These are phyloP conservation scores for Ascoidea tarda DNA, from an alignment of 805 yeast species.

Conservation along the genomic window DNA sequence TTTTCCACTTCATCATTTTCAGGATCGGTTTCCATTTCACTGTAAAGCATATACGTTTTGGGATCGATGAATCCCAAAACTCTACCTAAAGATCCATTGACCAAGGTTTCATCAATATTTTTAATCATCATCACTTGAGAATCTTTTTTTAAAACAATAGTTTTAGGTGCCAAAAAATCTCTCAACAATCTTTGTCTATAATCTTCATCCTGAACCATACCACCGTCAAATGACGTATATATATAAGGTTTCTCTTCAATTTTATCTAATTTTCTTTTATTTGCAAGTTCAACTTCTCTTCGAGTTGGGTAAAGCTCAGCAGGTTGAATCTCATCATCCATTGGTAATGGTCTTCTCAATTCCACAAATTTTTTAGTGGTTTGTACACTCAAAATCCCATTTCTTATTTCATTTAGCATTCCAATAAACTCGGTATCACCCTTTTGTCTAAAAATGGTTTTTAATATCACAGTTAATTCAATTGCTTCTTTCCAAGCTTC, in stretches of 20 bases:
- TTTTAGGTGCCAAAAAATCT: slow-evolving; percentile 57
- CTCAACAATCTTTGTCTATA: slow-evolving; percentile 28
- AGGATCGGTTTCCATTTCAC: slow-evolving; percentile 12
- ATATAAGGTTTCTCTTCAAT: slow-evolving; percentile 31
- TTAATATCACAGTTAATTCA: slow-evolving; percentile 51
- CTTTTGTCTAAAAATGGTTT: slow-evolving; percentile 77
- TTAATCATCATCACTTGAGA: slow-evolving; percentile 94
- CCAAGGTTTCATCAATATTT: slow-evolving; percentile 62
- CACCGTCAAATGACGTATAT: slow-evolving; percentile 34
- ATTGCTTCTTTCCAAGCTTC: slow-evolving; percentile 53
- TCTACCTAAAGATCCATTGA: slow-evolving; percentile 84
- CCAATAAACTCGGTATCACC: slow-evolving; percentile 66
- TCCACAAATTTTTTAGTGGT: slow-evolving; percentile 33
- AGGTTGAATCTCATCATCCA: slow-evolving; percentile 71
- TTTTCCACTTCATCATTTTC: slow-evolving; percentile 4
- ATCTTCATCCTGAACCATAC: slow-evolving; percentile 14
- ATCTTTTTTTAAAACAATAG: slow-evolving; percentile 54
- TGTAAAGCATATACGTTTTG: slow-evolving; percentile 29
- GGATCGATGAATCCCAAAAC: slow-evolving; percentile 32
- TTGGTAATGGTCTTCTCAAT: slow-evolving; percentile 41
- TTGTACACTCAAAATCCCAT: slow-evolving; percentile 44
- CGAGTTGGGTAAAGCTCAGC: slow-evolving; percentile 85
- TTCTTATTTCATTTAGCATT: slow-evolving; percentile 69
- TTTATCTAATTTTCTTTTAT: slow-evolving; percentile 31
- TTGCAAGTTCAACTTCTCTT: slow-evolving; percentile 70